These are phyloP conservation scores for Myriosclerotinia scirpicola DNA, from an alignment of 2,329 filamentous ascomycete species.

Conservation along the genomic window DNA sequence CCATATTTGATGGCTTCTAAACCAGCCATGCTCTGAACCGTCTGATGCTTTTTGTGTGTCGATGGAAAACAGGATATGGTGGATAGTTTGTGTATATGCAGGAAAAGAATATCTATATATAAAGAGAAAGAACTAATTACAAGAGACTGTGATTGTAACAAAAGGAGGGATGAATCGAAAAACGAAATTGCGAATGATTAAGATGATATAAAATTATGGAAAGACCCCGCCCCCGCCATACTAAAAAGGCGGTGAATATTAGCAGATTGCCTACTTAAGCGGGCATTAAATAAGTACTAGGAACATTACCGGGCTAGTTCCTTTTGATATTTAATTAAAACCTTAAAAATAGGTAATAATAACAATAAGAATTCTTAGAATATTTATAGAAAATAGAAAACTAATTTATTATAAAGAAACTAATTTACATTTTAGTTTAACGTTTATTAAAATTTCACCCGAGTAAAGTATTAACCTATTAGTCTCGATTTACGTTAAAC, in stretches of 20 bases:
- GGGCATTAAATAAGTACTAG: no score
- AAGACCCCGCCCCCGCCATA: conserved; percentile 16
- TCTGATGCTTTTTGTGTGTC: neutral
- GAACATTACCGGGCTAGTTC: no score
- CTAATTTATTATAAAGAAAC: no score
- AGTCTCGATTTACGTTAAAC: no score
- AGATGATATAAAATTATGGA: neutral
- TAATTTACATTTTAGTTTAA: no score
- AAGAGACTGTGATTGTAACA: neutral
- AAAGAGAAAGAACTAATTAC: neutral
- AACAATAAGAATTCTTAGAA: no score
- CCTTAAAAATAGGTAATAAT: no score
- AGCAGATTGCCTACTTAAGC: neutral
- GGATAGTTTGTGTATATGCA: neutral
- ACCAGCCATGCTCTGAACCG: conserved; percentile 38
- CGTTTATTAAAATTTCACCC: no score
- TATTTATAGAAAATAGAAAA: no score
- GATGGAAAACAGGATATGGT: neutral
- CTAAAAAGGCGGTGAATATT: conserved; percentile 9
- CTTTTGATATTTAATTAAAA: no score
- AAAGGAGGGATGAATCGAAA: neutral
- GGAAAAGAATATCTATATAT: neutral
- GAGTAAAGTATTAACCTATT: no score
- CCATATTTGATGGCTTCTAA: conserved; percentile 78
- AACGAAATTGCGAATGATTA: neutral